Base-by-base conservation (phyloP, 192 early-diverging fungal species). In the Backusella tarrabulga region DNA sequence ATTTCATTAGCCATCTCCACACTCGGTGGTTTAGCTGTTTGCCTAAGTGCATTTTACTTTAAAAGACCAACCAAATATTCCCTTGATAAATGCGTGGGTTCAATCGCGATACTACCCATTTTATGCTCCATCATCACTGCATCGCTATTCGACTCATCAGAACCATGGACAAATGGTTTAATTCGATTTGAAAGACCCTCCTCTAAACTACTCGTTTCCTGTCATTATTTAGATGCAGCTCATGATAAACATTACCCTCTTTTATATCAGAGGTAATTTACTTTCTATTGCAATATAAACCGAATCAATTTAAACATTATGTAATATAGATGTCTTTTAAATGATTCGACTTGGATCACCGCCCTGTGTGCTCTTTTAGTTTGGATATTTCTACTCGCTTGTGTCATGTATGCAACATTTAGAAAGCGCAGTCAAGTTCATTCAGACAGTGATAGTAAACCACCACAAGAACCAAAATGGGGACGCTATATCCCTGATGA, bases 261-360 rank as follows among this genome's bases (percentile, higher is more conserved):
- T 52, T 23, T 77, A 12, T 77, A 72, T 70, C 68, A 77, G 26
- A 52, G 76, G 54, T 74, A 74, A 36, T 42, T 35, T 71, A 38
- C 11, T 32, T n/a, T 19, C 36, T 34, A 17, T 68, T 68, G 17
- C 19, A 34, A 68, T 34, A 68, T 19, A 68, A 35, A 68, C 34
- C 29, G 36, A 68, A 15, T 71, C 41, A 42, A 41, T 29, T 42
- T 34, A 14, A 50, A 72, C 6, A 7, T 72, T 42, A 44, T 29
- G 41, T 72, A 17, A 29, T 41, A 23, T 17, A 72, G 71, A 72
- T 72, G 71, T 44, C 42, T 72, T 41, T 44, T 72, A 29, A 72
- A 29, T 46, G 71, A 72, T 19, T 72, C 40, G 17, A 72, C 44
- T 50, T 72, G 71, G 71, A 72, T 72, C 17, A 32, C 21, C 12